Evolutionary conservation across 441 rosid genomes (phyloP), one percentile per base, ranked within the genome.

Genomic region (Eugenia klotzschiana): DNA sequence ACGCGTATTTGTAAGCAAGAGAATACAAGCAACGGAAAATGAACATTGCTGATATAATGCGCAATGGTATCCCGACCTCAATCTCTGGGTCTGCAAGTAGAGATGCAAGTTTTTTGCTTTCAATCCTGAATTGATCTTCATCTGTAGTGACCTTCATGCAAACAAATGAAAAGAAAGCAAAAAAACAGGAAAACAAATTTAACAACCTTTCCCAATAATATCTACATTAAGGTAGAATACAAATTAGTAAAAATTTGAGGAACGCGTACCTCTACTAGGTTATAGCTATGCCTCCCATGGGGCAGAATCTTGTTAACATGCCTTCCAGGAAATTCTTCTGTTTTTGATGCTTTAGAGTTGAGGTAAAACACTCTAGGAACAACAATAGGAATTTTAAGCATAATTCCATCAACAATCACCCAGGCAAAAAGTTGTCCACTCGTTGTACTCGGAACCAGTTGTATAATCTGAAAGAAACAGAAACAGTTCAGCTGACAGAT

Each of bases 71-170:
- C 64, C 94, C 87, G 41, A 95, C 99, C 99, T 97, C 98, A 82
- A 95, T 90, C 88, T 94, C 98, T 50, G 99, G 98, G 91, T 97
- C 95, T 55, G 98, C 96, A 81, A 95, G 95, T 86, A 97, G 98
- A 82, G 99, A 97, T 40, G 90, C 92, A 58, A 93, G 92, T 86
- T 94, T 94, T 87, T 91, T 94, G 90, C 92, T 90, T 88, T 94
- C 98, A 64, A 91, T 87, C 89, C 84, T 89, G 86, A 91, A 97
- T 64, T 91, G 94, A 83, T 91, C 96, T 91, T 95, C 98, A 79
- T 93, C 94, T 88, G 89, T 88, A 73, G 84, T 83, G 69, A 94
- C 94, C 97, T 91, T 86, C 80, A 81, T 41, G 77, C 73, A 79
- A 77, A 33, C 43, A 64, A 64, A 37, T 33, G 40, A 58, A 58